These are phyloP conservation scores for Elsinoe australis DNA, from an alignment of 2,329 filamentous ascomycete species.

Conservation along the genomic window DNA sequence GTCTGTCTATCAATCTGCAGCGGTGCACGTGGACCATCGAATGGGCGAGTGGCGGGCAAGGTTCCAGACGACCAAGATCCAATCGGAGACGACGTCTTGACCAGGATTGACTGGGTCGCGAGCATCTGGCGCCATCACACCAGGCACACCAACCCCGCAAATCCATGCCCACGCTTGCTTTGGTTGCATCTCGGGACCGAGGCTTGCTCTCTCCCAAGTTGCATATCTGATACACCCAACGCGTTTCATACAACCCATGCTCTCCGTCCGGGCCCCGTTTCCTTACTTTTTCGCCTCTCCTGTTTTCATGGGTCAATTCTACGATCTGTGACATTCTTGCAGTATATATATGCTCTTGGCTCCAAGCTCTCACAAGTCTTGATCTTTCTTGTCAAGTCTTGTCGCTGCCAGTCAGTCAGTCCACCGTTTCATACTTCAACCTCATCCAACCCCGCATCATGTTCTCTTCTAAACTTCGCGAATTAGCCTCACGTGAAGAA, in stretches of 20 bases:
- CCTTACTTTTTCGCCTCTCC: constrained; percentile 1
- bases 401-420: constrained; percentile 8
- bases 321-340: background rate
- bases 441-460: constrained; percentile 13
- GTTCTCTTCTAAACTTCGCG: constrained; percentile 12
- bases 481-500: constrained; percentile 9
- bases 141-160: constrained; percentile 1
- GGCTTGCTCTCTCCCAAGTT: background rate
- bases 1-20: too few species aligned
- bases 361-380: constrained; percentile 6
- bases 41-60: background rate
- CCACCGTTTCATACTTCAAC: constrained; percentile 10
- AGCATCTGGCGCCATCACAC: constrained; percentile 1
- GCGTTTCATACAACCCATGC: constrained; percentile 8
- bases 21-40: background rate
- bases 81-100: constrained; percentile 7
- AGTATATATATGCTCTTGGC: constrained; percentile 7
- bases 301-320: background rate
- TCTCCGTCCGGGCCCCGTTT: constrained; percentile 1
- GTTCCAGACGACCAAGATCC: constrained; percentile 8
- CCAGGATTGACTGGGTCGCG: background rate
- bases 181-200: constrained; percentile 7
- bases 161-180: background rate
- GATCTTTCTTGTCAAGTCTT: constrained; percentile 12
- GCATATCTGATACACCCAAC: constrained; percentile 9